Evolutionary conservation across 1,139 yeast species (phyloP).

Genomic region (Blastobotrys indianensis): DNA sequence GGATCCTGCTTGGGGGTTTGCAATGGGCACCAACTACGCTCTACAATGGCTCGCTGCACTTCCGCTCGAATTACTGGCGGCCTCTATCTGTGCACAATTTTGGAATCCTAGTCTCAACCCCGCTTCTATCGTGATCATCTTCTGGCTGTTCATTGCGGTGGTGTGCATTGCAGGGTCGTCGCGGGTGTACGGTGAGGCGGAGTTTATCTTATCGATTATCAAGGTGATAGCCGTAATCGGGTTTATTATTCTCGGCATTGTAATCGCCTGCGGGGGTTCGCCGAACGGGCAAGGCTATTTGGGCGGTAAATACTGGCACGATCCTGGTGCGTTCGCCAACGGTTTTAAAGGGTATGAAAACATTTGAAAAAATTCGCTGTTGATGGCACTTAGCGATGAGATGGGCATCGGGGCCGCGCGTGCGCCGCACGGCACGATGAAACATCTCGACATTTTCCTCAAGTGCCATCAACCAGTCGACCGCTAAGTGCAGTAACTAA

Average conservation of each 20-base stretch:
- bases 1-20: constrained; percentile 67
- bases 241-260: constrained; percentile 54
- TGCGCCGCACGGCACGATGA: no score
- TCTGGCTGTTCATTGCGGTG: constrained; percentile 49
- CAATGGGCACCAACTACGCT: constrained; percentile 78
- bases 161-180: constrained; percentile 70
- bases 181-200: constrained; percentile 70
- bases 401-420: no score
- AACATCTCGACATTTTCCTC: no score
- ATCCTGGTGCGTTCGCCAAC: constrained; percentile 58
- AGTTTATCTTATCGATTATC: constrained; percentile 52
- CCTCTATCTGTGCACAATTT: constrained; percentile 60
- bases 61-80: constrained; percentile 72
- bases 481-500: no score
- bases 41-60: constrained; percentile 70
- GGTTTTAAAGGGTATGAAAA: constrained; percentile 59
- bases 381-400: no score
- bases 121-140: constrained; percentile 61
- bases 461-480: no score
- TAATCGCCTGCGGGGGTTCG: constrained; percentile 60
- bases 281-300: constrained; percentile 48
- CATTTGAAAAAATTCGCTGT: no score
- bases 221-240: constrained; percentile 60
- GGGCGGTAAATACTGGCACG: constrained; percentile 58
- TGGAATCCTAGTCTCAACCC: constrained; percentile 57